phyloP scores from a whole-genome alignment of 164 flowering plant genomes.

The Kingdonia uniflora region DNA sequence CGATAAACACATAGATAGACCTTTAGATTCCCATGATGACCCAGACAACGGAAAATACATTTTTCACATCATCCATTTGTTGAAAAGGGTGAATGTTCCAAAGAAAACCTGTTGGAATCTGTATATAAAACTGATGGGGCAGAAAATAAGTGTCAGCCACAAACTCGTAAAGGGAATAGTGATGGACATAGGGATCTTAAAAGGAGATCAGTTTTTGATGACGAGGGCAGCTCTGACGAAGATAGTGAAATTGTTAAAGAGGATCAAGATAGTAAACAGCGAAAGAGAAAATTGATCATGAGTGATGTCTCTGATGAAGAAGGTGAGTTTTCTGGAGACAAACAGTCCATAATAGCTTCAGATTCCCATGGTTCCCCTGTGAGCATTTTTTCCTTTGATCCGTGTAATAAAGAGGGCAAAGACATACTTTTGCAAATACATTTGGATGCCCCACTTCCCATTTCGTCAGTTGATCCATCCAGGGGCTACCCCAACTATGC shows the following conservation, averaged over 20 bases:
- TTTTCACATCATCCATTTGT: too few relatives aligned
- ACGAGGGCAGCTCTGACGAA: conserved; percentile 6
- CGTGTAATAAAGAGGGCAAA: too few relatives aligned
- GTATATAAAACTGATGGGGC: background rate
- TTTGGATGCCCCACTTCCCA: background rate
- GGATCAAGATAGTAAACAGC: background rate
- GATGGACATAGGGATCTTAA: conserved; percentile 7
- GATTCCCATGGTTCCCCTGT: too few relatives aligned
- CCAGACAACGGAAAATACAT: too few relatives aligned
- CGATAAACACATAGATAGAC: background rate
- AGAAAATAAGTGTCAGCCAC: background rate
- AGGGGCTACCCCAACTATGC: conserved; percentile 6
- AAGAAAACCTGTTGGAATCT: too few relatives aligned
- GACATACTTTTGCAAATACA: too few relatives aligned
- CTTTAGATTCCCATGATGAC: background rate
- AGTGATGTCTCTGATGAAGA: background rate
- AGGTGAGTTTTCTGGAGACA: background rate
- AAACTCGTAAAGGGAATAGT: background rate
- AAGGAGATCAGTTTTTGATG: conserved; percentile 4
- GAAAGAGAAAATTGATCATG: too few relatives aligned
- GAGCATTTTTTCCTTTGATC: too few relatives aligned
- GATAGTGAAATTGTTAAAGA: background rate
- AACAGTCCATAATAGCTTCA: too few relatives aligned
- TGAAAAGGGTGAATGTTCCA: too few relatives aligned
- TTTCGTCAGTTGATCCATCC: background rate